These are phyloP conservation scores for Solanum tarapatanum DNA, from an alignment of 257 asterid species.

Conservation along the genomic window DNA sequence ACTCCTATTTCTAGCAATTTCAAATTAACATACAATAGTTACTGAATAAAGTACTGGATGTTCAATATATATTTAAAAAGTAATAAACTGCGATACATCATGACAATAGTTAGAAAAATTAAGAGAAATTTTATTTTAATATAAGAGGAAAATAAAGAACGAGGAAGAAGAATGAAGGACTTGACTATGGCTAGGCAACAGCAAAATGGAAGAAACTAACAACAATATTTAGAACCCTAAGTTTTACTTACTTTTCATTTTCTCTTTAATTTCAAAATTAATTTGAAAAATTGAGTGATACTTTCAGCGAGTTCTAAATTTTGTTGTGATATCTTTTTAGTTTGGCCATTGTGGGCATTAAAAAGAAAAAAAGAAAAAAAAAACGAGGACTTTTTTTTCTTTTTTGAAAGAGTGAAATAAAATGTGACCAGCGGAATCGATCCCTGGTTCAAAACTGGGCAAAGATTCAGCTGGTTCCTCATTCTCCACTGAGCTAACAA, in stretches of 20 bases:
- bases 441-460: not conserved
- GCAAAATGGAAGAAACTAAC: not conserved
- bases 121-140: not conserved
- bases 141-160: not conserved
- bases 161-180: not conserved
- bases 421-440: not conserved
- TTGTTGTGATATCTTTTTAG: not conserved
- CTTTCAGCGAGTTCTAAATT: not conserved
- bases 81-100: not conserved
- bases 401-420: not conserved
- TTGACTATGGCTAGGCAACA: not conserved
- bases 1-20: not conserved
- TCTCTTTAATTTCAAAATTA: not conserved
- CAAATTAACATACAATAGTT: not conserved
- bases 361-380: not conserved
- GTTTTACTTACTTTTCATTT: not conserved
- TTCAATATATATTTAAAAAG: not conserved
- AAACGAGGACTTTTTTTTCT: not conserved
- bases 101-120: not conserved
- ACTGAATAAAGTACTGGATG: not conserved
- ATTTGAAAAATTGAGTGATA: not conserved
- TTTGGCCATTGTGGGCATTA: not conserved
- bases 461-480: not conserved
- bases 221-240: not conserved
- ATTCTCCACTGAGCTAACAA: not conserved